Evolutionary conservation across 2,329 filamentous ascomycete genomes (phyloP), one percentile per base, ranked within the genome.

Genomic region (Aureobasidium pullulans): DNA sequence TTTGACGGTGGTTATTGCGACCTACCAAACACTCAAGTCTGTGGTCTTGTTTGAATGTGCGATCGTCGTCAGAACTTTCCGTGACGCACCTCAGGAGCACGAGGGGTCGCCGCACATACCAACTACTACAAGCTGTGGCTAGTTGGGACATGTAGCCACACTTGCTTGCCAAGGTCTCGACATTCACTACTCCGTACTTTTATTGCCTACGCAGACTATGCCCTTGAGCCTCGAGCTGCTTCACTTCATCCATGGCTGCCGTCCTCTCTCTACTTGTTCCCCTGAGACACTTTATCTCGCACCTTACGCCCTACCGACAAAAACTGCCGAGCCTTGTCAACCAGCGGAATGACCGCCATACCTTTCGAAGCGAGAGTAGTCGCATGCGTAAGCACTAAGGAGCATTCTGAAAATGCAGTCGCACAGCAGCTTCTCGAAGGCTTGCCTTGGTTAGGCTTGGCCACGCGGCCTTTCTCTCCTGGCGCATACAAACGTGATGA

Each of bases 1-100:
- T 15, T 57, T 57, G 54, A 57, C 54, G 54, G 43, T 57, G 10
- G 34, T 57, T n/a, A 28, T n/a, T 37, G 32, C 52, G 40, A 36
- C 40, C 32, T 56, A 28, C 49, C 19, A 52, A 39, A 40, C 36
- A 37, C 34, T 19, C 28, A 5, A 13, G 28, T 34, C 8, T 54
- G 50, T 19, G 28, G 50, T 54, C 28, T 43, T 37, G 6, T 54
- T 28, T 28, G 7, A n/a, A 43, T 42, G 50, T 32, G 50, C 23
- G 50, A 54, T 34, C 10, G 52, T 46, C 52, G 40, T 36, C 13
- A 46, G 40, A 56, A 46, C 28, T 46, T 56, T 56, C 39, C 43
- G 50, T 52, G 48, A 52, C 48, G 48, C 48, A 52, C 23, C 32
- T 2, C 11, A 23, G 31, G 19, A 40, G 36, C 34, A 39, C 34